Evolutionary conservation across 768 basidiomycete genomes (phyloP).

Genomic region (Coprinellus aureogranulatus): DNA sequence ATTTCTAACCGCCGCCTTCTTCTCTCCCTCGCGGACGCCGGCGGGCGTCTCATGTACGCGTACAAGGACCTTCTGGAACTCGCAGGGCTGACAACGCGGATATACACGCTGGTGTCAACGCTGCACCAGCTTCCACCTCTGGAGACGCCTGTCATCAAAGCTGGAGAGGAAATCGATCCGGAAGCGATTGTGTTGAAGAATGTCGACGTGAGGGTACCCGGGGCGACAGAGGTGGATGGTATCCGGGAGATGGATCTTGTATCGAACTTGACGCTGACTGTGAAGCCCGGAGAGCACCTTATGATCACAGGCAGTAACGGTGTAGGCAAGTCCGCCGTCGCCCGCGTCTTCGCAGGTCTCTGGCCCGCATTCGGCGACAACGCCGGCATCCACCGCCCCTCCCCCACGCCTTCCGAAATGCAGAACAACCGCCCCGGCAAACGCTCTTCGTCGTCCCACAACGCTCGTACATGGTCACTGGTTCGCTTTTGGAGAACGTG

Average conservation of each 20-base stretch:
- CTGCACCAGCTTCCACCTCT: constrained; percentile 69
- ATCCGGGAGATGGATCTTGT: constrained; percentile 53
- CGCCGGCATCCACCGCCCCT: constrained; percentile 18
- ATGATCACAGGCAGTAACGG: constrained; percentile 95
- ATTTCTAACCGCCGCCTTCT: constrained; percentile 90
- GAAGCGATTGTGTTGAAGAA: constrained; percentile 60
- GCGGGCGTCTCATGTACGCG: constrained; percentile 93
- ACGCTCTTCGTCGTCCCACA: constrained; percentile 89
- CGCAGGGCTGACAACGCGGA: constrained; percentile 87
- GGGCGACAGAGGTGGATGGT: constrained; percentile 19
- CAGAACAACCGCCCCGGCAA: constrained; percentile 27
- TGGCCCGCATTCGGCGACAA: constrained; percentile 64
- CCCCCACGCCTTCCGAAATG: not conserved
- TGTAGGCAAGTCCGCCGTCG: constrained; percentile 87
- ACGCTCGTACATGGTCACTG: constrained; percentile 87
- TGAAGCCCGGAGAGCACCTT: constrained; percentile 76
- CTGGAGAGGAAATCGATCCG: constrained; percentile 23
- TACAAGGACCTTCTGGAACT: constrained; percentile 94
- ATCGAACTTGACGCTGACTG: constrained; percentile 59
- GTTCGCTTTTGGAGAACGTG: constrained; percentile 86
- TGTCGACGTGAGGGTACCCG: constrained; percentile 71
- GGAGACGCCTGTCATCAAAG: constrained; percentile 25
- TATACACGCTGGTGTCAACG: constrained; percentile 85
- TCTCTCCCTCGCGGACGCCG: constrained; percentile 93
- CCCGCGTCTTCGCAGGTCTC: constrained; percentile 83